Conservation (phyloP, 768 basidiomycete species). For the Suillus hirtellus region DNA sequence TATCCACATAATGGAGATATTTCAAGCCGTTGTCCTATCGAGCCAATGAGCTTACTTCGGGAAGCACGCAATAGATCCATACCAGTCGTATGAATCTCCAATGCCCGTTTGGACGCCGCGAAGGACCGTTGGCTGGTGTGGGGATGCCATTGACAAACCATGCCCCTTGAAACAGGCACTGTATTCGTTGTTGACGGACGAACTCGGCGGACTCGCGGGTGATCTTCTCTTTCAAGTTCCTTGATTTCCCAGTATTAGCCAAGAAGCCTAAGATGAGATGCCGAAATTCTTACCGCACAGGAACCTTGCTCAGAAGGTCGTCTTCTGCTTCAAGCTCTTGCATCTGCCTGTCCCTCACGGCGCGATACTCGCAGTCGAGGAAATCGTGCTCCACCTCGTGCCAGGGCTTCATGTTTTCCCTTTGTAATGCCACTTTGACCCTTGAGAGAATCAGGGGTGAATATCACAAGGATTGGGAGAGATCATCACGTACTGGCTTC, state of each 20-base stretch:
- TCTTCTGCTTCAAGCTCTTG: constrained; percentile 87
- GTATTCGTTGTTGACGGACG: constrained; percentile 84
- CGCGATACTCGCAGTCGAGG: constrained; percentile 78
- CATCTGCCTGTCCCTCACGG: constrained; percentile 87
- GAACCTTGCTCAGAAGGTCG: constrained; percentile 81
- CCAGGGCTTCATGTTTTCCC: constrained; percentile 77
- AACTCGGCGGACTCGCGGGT: constrained; percentile 92
- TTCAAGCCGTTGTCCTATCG: constrained; percentile 75
- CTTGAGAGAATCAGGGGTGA: constrained; percentile 37
- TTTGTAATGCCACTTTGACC: constrained; percentile 72
- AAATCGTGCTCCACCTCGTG: constrained; percentile 83
- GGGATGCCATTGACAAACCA: constrained; percentile 89
- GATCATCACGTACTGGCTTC: constrained; percentile 70
- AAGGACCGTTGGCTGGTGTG: constrained; percentile 38
- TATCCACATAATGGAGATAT: constrained; percentile 85
- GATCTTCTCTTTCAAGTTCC: constrained; percentile 80
- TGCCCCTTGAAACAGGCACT: constrained; percentile 84
- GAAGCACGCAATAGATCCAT: constrained; percentile 19
- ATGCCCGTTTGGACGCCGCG: constrained; percentile 59
- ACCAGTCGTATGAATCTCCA: constrained; percentile 92
- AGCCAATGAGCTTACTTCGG: constrained; percentile 6
- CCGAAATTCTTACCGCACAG: constrained; percentile 64
- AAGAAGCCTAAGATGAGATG: not conserved
- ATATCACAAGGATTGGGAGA: constrained; percentile 11
- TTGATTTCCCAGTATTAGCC: constrained; percentile 31